Percentiles rank a stretch among this genome's conserved stretches.
These are phyloP conservation scores for Miscanthus sacchariflorus DNA, from an alignment of 202 grass and related monocot species.

Conservation along the genomic window DNA sequence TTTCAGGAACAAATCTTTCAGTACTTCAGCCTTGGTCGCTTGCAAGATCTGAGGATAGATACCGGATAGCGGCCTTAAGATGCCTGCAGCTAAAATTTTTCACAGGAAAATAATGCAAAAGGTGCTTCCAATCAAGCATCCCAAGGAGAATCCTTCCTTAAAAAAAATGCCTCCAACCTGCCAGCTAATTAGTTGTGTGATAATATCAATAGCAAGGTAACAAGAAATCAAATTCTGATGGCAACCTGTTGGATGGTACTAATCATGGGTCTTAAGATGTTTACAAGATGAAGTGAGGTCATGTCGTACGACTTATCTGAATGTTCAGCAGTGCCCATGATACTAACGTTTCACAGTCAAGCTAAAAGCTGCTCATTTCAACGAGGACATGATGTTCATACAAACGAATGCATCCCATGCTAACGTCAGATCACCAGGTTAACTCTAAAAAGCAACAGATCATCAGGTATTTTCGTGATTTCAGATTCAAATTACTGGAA, in stretches of 20 bases:
- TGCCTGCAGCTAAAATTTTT: background rate
- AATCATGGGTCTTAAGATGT: background rate
- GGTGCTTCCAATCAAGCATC: background rate
- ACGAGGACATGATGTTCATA: background rate
- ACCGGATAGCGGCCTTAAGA: background rate
- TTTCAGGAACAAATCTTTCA: conserved; percentile 23
- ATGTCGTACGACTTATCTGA: conserved; percentile 8
- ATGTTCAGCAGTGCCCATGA: background rate
- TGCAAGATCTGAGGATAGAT: conserved; percentile 1
- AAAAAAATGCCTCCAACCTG: conserved; percentile 8
- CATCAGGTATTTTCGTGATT: background rate
- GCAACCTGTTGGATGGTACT: conserved; percentile 2
- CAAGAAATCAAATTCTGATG: background rate
- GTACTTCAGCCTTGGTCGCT: background rate
- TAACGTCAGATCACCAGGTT: background rate
- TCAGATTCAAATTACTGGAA: background rate
- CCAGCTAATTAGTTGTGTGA: background rate
- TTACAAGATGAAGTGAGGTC: conserved; percentile 20
- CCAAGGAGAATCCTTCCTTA: background rate
- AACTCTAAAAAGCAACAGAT: background rate
- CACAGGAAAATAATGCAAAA: background rate
- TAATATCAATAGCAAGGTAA: conserved; percentile 5
- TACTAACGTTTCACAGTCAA: conserved; percentile 5
- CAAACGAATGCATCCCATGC: background rate
- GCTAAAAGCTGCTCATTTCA: background rate